These are phyloP conservation scores for Solanum virginianum DNA, from an alignment of 257 asterid genomes.

Conservation along the genomic window DNA sequence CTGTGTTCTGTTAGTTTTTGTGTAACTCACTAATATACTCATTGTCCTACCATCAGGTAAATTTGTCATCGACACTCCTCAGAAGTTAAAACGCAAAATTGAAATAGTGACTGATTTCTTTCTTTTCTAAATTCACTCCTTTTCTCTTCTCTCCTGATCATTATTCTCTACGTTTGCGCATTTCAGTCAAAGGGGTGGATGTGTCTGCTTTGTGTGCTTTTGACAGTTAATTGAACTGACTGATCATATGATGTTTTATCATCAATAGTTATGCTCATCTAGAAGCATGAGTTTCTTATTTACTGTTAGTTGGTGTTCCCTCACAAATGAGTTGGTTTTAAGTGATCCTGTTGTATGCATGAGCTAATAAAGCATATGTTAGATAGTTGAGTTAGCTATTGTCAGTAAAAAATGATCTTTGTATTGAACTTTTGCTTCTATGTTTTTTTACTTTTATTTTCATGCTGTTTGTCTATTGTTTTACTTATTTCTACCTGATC, in stretches of 20 bases:
- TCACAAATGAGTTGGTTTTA: not conserved
- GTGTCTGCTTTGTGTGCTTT: not conserved
- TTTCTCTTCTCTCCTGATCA: not conserved
- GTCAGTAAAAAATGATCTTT: not conserved
- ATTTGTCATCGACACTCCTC: constrained; percentile 84
- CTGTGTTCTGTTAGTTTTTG: not conserved
- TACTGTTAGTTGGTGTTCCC: not conserved
- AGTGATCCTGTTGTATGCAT: not conserved
- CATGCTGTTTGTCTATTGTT: not conserved
- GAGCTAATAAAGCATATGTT: not conserved
- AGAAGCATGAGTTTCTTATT: not conserved
- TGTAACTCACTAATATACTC: not conserved
- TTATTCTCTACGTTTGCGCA: not conserved
- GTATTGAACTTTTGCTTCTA: not conserved
- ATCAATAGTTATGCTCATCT: not conserved
- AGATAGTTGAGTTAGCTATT: not conserved
- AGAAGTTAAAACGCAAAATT: constrained; percentile 68
- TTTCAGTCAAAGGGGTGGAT: not conserved
- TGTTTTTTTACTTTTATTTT: not conserved
- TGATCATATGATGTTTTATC: not conserved
- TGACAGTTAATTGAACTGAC: not conserved
- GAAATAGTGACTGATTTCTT: constrained; percentile 59
- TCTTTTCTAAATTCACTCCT: not conserved
- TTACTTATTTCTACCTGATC: not conserved
- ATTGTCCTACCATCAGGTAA: constrained; percentile 44